Evolutionary conservation across 2,329 filamentous ascomycete genomes (phyloP), one percentile per base, ranked within the genome.

Genomic region (Penicillium brasilianum): DNA sequence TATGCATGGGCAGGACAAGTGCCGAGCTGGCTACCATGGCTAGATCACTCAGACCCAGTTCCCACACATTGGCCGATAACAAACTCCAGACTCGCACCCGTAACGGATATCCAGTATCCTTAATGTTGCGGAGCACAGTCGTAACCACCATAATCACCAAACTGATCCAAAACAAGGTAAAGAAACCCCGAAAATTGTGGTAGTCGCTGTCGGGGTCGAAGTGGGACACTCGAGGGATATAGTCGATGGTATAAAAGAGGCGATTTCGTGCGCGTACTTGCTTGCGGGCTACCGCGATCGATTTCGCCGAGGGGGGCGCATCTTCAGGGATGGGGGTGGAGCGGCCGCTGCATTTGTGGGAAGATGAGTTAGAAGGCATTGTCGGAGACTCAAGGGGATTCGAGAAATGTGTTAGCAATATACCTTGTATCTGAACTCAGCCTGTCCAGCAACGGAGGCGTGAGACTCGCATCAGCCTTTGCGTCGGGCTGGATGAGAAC

Each of bases 161-260:
- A 10, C 92, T 92, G 66, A 99, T 94, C 95, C 95, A 99, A 80
- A 99, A 99, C 39, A 99, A 86, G 57, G 95, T 92, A 80, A 97
- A 99, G 85, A 99, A 99, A 74, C 95, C 95, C 70, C 92, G 88
- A 76, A 99, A 99, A 78, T 99, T 93, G 72, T 88, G 88, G 76
- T 98, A 93, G 72, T 97, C 93, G 77, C 91, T 96, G 53, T 87
- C 85, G 0, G 93, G 93, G 74, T 99, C 95, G 75, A 99, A 97
- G 79, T 99, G 94, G 18, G 94, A 98, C 22, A 98, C 89, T 59
- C 95, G 90, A 62, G 90, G 89, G 43, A 91, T 87, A 80, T 94
- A 99, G 72, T 97, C 91, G 74, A 96, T 93, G 22, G 91, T 95
- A 22, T 96, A 94, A 76, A 98, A 99, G 68, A 97, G 83, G 68